Percentiles rank a stretch among this genome's conserved stretches.
phyloP scores from a whole-genome alignment of 495 filamentous ascomycete species.

The Baudoinia panamericana region DNA sequence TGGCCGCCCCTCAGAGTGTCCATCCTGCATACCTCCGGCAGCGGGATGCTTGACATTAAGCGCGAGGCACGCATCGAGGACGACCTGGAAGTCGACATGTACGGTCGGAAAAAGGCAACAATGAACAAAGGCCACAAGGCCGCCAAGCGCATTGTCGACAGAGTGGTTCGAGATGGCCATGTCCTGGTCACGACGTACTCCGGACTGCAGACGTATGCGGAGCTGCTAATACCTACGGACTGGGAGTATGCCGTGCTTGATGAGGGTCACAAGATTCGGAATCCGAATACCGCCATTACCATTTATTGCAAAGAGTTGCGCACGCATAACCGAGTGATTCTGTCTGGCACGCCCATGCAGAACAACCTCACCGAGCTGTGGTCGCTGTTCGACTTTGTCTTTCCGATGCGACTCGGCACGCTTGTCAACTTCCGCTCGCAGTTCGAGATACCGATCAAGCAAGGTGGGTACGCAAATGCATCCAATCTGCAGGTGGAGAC shows the following conservation, averaged over 20 bases:
- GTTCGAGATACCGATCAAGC: conserved; percentile 83
- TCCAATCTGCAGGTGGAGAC: conserved; percentile 86
- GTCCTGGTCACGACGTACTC: conserved; percentile 91
- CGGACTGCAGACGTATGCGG: conserved; percentile 74
- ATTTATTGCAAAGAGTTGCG: conserved; percentile 83
- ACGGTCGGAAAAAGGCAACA: conserved; percentile 27
- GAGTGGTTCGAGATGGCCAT: conserved; percentile 77
- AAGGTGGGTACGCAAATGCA: conserved; percentile 87
- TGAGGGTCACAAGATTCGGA: conserved; percentile 95
- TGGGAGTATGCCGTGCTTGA: conserved; percentile 94
- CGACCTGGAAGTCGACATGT: conserved; percentile 38
- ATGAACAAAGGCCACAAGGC: conserved; percentile 44
- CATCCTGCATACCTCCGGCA: conserved; percentile 87
- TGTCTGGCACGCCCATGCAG: conserved; percentile 95
- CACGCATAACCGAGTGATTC: conserved; percentile 77
- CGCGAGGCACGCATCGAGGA: conserved; percentile 62
- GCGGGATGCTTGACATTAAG: conserved; percentile 77
- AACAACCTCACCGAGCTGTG: conserved; percentile 94
- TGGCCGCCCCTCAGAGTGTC: conserved; percentile 92
- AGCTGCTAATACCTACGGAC: conserved; percentile 61
- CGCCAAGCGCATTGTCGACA: conserved; percentile 64
- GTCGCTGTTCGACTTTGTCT: conserved; percentile 95
- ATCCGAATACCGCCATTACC: conserved; percentile 83
- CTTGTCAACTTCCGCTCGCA: conserved; percentile 77
- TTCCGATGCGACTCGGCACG: conserved; percentile 85